Conservation (phyloP, 345 rosid species). For the Acer campestre region DNA sequence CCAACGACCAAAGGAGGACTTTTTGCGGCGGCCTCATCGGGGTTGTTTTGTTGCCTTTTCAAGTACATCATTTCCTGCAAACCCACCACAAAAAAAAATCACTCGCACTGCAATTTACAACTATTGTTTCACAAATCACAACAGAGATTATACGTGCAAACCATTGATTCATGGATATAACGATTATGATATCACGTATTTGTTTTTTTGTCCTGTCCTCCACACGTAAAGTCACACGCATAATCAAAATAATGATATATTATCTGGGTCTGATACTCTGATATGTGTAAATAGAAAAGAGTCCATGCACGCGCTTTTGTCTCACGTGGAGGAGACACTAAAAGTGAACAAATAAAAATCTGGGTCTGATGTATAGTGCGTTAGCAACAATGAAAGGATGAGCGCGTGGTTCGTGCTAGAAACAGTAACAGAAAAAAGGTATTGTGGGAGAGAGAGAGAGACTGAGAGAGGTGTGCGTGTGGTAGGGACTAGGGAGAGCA, state of each 20-base stretch:
- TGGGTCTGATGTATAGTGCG: not conserved
- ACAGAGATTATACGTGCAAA: no score
- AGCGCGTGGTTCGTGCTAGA: not conserved
- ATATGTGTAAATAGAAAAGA: not conserved
- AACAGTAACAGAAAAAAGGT: not conserved
- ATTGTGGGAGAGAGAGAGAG: no score
- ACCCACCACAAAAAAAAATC: not conserved
- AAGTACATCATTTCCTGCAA: slow-evolving; percentile 24
- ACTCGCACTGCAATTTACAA: no score
- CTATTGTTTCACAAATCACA: no score
- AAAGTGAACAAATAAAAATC: not conserved
- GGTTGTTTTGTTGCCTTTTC: slow-evolving; percentile 26
- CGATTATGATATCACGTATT: no score
- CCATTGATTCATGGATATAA: no score
- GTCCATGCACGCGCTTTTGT: not conserved
- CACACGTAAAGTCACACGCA: not conserved
- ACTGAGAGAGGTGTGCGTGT: not conserved
- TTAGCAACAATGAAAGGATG: not conserved
- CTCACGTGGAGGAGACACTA: slow-evolving; percentile 1
- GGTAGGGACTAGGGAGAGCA: not conserved
- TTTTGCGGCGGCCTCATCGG: slow-evolving; percentile 23
- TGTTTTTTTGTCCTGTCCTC: not conserved
- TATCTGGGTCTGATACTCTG: no score
- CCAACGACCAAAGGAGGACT: slow-evolving; percentile 9
- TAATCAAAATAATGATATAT: no score